Evolutionary conservation across 2,329 filamentous ascomycete species (phyloP).

Genomic region (Huntiella savannae): DNA sequence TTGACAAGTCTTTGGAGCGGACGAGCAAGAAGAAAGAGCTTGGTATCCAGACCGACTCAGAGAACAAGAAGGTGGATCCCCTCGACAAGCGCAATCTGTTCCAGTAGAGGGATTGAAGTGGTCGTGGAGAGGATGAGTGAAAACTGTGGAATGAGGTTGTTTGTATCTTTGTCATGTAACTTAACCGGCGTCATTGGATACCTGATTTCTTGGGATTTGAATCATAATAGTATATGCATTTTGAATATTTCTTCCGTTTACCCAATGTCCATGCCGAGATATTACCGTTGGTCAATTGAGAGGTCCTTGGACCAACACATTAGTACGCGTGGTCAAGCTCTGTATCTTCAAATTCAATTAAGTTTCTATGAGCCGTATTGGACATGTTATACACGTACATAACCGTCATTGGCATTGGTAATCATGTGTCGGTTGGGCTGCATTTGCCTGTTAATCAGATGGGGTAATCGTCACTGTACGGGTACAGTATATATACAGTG

Average conservation of each 20-base stretch:
- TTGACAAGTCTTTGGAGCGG: slow-evolving; percentile 54
- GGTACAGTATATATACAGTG: too few species aligned
- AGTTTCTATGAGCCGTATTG: too few species aligned
- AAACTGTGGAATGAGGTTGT: slow-evolving; percentile 13
- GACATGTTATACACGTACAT: too few species aligned
- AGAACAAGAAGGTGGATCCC: slow-evolving; percentile 42
- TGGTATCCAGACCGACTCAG: slow-evolving; percentile 49
- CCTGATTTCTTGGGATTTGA: slow-evolving; percentile 11
- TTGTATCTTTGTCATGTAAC: slow-evolving; percentile 11
- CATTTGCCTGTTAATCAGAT: too few species aligned
- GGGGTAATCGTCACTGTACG: too few species aligned
- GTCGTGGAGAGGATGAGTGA: slow-evolving; percentile 10
- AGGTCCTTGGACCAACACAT: too few species aligned
- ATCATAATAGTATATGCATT: slow-evolving; percentile 10
- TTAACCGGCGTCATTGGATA: slow-evolving; percentile 12
- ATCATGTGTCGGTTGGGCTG: too few species aligned
- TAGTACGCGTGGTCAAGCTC: too few species aligned
- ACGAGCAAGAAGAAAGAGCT: slow-evolving; percentile 57
- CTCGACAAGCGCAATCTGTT: slow-evolving; percentile 65
- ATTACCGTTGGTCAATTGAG: not conserved
- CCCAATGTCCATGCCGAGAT: not conserved
- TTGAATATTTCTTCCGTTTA: not conserved
- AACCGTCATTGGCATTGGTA: too few species aligned
- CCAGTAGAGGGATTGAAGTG: slow-evolving; percentile 29
- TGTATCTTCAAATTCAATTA: too few species aligned